phyloP scores from a whole-genome alignment of 2,329 filamentous ascomycete species.

The Venturia oleaginea region DNA sequence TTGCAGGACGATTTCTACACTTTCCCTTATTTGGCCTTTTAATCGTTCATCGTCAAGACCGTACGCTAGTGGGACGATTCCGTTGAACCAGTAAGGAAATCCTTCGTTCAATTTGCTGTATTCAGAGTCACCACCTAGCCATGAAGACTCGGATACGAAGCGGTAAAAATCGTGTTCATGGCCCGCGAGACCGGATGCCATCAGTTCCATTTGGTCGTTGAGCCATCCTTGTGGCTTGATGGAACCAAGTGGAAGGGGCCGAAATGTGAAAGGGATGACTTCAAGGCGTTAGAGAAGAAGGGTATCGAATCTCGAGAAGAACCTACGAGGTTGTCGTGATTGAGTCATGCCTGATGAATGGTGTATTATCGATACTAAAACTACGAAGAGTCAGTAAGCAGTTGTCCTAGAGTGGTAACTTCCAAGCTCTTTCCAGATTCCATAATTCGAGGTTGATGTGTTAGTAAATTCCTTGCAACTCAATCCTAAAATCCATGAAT shows the following conservation, averaged over 20 bases:
- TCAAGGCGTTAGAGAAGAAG: not conserved
- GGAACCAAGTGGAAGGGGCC: slow-evolving; percentile 39
- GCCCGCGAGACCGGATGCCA: slow-evolving; percentile 44
- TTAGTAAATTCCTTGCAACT: no score
- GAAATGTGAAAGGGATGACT: slow-evolving; percentile 25
- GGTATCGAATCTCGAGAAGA: not conserved
- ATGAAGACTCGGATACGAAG: slow-evolving; percentile 43
- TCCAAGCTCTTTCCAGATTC: not conserved
- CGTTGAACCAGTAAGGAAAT: slow-evolving; percentile 52
- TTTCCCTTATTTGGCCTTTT: slow-evolving; percentile 40
- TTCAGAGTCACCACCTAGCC: slow-evolving; percentile 43
- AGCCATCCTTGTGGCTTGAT: slow-evolving; percentile 46
- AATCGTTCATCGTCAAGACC: slow-evolving; percentile 39
- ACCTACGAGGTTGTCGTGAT: not conserved
- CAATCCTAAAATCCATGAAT: no score
- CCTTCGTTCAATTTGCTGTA: slow-evolving; percentile 47
- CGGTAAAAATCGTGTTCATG: slow-evolving; percentile 47
- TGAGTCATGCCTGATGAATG: not conserved
- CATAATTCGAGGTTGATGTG: not conserved
- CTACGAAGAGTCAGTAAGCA: not conserved
- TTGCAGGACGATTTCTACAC: slow-evolving; percentile 39
- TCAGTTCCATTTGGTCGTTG: slow-evolving; percentile 39
- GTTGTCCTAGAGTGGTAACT: not conserved
- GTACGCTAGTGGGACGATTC: slow-evolving; percentile 48
- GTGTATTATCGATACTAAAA: slow-evolving; percentile 1